phyloP scores from a whole-genome alignment of 345 rosid genomes.

The Pelargonium nanum region DNA sequence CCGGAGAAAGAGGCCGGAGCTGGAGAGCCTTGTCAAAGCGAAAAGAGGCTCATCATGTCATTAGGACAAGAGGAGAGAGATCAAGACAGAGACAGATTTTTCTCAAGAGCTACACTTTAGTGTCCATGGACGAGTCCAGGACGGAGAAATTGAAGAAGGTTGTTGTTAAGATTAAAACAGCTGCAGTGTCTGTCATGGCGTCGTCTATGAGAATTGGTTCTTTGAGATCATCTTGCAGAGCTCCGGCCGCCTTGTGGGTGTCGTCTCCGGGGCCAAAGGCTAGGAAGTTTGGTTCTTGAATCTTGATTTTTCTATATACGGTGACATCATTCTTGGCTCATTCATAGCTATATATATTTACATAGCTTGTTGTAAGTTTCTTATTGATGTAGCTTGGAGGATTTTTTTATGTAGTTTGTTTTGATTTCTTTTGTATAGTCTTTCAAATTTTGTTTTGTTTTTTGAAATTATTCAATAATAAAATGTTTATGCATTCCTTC shows the following conservation, averaged over 20 bases:
- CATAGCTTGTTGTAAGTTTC: no score
- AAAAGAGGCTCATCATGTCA: background rate
- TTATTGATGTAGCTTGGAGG: no score
- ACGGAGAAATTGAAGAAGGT: slow-evolving; percentile 6
- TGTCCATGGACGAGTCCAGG: background rate
- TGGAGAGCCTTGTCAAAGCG: slow-evolving; percentile 5
- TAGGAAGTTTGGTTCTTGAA: background rate
- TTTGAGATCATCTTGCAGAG: slow-evolving; percentile 6
- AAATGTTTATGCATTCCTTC: no score
- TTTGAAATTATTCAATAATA: no score
- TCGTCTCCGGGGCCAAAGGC: background rate
- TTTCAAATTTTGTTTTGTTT: no score
- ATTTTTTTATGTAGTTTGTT: no score
- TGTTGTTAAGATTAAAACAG: slow-evolving; percentile 4
- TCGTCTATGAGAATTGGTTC: background rate
- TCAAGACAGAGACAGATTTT: slow-evolving; percentile 15
- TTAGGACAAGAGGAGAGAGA: slow-evolving; percentile 5
- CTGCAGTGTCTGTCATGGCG: slow-evolving; percentile 2
- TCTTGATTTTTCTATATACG: no score
- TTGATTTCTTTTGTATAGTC: no score
- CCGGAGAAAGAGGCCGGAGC: no score
- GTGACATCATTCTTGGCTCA: no score
- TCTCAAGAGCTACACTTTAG: slow-evolving; percentile 14
- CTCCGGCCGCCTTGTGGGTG: background rate
- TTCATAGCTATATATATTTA: no score